phyloP scores from a whole-genome alignment of 2,329 filamentous ascomycete species.

The Colletotrichum cordylinicola region DNA sequence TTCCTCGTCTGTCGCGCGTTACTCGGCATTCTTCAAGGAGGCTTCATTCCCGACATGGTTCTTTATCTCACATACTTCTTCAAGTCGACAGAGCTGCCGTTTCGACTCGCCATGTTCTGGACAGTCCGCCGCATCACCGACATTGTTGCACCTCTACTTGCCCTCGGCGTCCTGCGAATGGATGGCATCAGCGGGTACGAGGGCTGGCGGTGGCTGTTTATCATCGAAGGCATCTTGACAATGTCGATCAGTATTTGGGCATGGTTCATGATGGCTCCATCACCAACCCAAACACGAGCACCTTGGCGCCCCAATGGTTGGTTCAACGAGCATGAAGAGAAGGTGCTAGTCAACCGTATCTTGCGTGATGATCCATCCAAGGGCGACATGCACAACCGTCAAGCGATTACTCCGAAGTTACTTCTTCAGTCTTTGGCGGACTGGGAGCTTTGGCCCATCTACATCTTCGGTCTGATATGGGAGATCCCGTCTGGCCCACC shows the following conservation, averaged over 20 bases:
- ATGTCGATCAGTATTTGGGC: slow-evolving; percentile 31
- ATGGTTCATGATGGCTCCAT: slow-evolving; percentile 35
- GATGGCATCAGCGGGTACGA: slow-evolving; percentile 27
- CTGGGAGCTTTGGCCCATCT: slow-evolving; percentile 62
- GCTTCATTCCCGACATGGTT: slow-evolving; percentile 43
- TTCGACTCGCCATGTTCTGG: slow-evolving; percentile 31
- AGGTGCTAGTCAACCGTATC: slow-evolving; percentile 62
- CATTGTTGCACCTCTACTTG: slow-evolving; percentile 31
- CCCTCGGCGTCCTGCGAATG: slow-evolving; percentile 32
- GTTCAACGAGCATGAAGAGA: slow-evolving; percentile 62
- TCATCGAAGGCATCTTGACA: slow-evolving; percentile 24
- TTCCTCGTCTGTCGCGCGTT: slow-evolving; percentile 45
- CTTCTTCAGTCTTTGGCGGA: slow-evolving; percentile 55
- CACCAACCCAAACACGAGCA: slow-evolving; percentile 44
- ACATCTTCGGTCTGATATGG: slow-evolving; percentile 53
- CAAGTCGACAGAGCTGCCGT: slow-evolving; percentile 29
- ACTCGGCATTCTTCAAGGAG: slow-evolving; percentile 48
- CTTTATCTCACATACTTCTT: slow-evolving; percentile 33
- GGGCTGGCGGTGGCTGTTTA: slow-evolving; percentile 29
- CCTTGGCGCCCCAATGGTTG: slow-evolving; percentile 58
- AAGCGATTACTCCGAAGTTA: slow-evolving; percentile 50
- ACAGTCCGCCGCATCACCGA: slow-evolving; percentile 29
- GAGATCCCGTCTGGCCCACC: slow-evolving; percentile 28
- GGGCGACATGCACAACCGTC: slow-evolving; percentile 60
- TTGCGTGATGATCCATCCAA: slow-evolving; percentile 61